A percentile compares a stretch with the other conserved stretches of the same genome.
These are phyloP conservation scores for Neckera pumila DNA, from an alignment of 225 moss, liverwort and hornwort genomes.

Conservation along the genomic window DNA sequence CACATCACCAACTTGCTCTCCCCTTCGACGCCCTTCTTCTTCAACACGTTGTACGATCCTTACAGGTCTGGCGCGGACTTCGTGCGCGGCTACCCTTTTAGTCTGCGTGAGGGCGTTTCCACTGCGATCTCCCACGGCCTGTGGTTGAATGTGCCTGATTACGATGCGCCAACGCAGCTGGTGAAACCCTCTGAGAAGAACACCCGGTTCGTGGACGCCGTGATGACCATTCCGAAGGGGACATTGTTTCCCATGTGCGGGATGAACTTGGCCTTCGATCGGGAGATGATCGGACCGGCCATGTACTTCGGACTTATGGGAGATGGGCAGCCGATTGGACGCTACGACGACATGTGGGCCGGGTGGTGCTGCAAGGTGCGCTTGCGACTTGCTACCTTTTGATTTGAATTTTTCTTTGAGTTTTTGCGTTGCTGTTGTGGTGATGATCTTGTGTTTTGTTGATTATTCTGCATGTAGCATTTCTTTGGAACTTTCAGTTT, in stretches of 20 bases:
- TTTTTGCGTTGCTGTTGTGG: too few species aligned
- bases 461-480: too few species aligned
- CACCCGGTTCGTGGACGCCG: slow-evolving; percentile 68
- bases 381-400: not conserved
- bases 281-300: slow-evolving; percentile 29
- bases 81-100: slow-evolving; percentile 93
- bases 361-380: slow-evolving; percentile 64
- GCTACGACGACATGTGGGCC: slow-evolving; percentile 77
- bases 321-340: slow-evolving; percentile 59
- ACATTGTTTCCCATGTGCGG: slow-evolving; percentile 83
- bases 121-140: slow-evolving; percentile 88
- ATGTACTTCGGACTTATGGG: slow-evolving; percentile 55
- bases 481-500: not conserved
- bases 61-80: slow-evolving; percentile 77
- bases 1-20: slow-evolving; percentile 50
- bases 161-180: slow-evolving; percentile 91
- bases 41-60: slow-evolving; percentile 87
- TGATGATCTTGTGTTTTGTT: not conserved
- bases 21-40: slow-evolving; percentile 65
- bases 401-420: too few species aligned
- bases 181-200: slow-evolving; percentile 90
- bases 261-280: slow-evolving; percentile 57
- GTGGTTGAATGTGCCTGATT: slow-evolving; percentile 88
- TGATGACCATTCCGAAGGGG: slow-evolving; percentile 83
- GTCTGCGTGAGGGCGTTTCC: slow-evolving; percentile 65